Base-by-base conservation (phyloP, 306 rosid genomes). In the Mimosa pudica region DNA sequence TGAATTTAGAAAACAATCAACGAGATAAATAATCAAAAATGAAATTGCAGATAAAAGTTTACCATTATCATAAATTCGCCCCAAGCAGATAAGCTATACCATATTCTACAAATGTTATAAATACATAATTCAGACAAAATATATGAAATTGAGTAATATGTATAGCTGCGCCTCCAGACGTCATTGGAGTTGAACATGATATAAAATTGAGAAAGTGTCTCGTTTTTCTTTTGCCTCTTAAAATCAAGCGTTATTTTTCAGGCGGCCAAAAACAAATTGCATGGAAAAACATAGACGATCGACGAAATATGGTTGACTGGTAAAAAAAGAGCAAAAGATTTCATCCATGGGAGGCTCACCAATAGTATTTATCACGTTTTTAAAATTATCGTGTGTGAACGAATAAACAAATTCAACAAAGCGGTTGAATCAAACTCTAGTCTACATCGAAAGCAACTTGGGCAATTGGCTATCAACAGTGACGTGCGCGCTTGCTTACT, bases 151-250 rank as follows among this genome's bases (percentile, higher is more conserved):
- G 30, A 0, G 30, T 10, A 1, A 24, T 11, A 60, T 61, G 11
- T 62, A 30, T 63, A 5, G 47, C 17, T 6, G 10, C 8, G 10
- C 8, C n/a, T 16, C 10, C 24, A 16, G 17, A 67, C 71, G 30
- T 38, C 48, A 38, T 41, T 9, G 51, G 24, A 24, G 1, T 68
- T 44, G 9, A 5, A n/a, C 47, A 11, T 11, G 18, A 44, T 68
- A 68, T n/a, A 42, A 42, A 68, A 68, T 0, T 3, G 10, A 24
- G 16, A 3, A 46, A 11, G 74, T 46, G 74, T 24, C 24, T 24
- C 6, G 20, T 47, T 70, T 70, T 24, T 46, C 74, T 47, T 70
- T 70, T 70, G 8, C 74, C 24, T 70, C 74, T 20, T 4, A 16
- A 3, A 8, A 48, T 48, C 3, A 47, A 47, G 4, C 10, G 3